phyloP scores from a whole-genome alignment of 176 grass and related monocot genomes.

The Saccharum officinarum region DNA sequence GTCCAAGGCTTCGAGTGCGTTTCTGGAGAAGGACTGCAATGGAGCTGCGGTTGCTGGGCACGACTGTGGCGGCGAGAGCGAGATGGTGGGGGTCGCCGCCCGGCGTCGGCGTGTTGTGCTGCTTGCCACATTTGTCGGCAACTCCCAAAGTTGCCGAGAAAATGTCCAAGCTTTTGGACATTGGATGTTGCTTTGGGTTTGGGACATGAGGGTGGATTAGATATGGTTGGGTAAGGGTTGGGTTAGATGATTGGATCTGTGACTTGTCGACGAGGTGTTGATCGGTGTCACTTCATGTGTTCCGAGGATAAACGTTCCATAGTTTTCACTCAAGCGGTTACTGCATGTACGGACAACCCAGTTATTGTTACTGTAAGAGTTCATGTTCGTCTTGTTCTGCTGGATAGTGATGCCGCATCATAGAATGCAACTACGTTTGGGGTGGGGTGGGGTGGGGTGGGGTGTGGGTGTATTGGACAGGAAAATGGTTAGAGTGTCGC shows the following conservation, averaged over 20 bases:
- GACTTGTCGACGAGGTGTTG: constrained; percentile 2
- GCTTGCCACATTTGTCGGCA: constrained; percentile 36
- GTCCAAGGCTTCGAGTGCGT: neutral
- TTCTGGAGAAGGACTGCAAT: neutral
- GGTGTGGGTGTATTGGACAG: neutral
- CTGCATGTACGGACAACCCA: neutral
- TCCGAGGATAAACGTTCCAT: neutral
- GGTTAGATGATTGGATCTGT: neutral
- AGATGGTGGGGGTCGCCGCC: neutral
- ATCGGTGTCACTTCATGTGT: neutral
- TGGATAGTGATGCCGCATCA: neutral
- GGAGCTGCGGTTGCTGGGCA: neutral
- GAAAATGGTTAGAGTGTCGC: neutral
- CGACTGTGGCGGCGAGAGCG: neutral
- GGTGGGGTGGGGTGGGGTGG: neutral
- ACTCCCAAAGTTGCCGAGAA: neutral
- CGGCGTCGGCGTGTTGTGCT: neutral
- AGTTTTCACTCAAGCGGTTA: neutral
- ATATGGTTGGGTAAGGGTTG: neutral
- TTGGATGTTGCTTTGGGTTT: constrained; percentile 41
- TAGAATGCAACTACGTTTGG: neutral
- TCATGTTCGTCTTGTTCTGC: neutral
- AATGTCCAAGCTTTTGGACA: neutral
- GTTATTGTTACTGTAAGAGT: neutral
- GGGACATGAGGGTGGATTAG: neutral